Conservation (phyloP, 352 stramenopile genomes). For the Phytophthora agathidicida region DNA sequence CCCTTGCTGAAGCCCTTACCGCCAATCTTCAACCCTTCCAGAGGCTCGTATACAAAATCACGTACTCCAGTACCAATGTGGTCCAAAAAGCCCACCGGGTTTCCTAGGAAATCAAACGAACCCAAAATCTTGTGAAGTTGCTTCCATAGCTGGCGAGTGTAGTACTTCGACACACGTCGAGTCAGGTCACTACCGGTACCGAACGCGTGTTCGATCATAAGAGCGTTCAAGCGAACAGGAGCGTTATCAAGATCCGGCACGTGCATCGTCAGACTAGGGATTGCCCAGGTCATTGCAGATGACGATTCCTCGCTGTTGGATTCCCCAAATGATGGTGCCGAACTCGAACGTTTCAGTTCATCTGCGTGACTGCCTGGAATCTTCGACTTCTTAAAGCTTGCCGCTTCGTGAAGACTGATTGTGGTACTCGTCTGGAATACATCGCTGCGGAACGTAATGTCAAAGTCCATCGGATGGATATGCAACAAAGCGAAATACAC, state of each 20-base stretch:
- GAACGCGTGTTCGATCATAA: slow-evolving; percentile 92
- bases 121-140: slow-evolving; percentile 90
- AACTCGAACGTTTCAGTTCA: slow-evolving; percentile 39
- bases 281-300: slow-evolving; percentile 69
- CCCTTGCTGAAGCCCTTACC: slow-evolving; percentile 88
- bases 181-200: slow-evolving; percentile 86
- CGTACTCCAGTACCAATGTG: slow-evolving; percentile 96
- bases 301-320: slow-evolving; percentile 48
- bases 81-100: slow-evolving; percentile 90
- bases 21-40: slow-evolving; percentile 91
- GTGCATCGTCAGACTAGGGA: slow-evolving; percentile 89
- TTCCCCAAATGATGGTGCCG: slow-evolving; percentile 28
- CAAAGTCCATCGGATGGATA: slow-evolving; percentile 88
- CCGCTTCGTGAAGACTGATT: slow-evolving; percentile 61
- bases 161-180: slow-evolving; percentile 89
- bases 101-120: slow-evolving; percentile 90
- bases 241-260: slow-evolving; percentile 90
- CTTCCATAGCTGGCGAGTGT: slow-evolving; percentile 88
- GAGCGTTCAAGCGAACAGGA: slow-evolving; percentile 80
- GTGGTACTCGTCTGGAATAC: slow-evolving; percentile 78
- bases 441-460: slow-evolving; percentile 90
- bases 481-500: slow-evolving; percentile 90
- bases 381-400: slow-evolving; percentile 53
- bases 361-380: slow-evolving; percentile 24
- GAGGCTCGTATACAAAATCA: slow-evolving; percentile 97